Percentiles rank a stretch among this genome's conserved stretches.
Evolutionary conservation across 164 flowering plant genomes (phyloP).

Genomic region (Liriodendron chinense): DNA sequence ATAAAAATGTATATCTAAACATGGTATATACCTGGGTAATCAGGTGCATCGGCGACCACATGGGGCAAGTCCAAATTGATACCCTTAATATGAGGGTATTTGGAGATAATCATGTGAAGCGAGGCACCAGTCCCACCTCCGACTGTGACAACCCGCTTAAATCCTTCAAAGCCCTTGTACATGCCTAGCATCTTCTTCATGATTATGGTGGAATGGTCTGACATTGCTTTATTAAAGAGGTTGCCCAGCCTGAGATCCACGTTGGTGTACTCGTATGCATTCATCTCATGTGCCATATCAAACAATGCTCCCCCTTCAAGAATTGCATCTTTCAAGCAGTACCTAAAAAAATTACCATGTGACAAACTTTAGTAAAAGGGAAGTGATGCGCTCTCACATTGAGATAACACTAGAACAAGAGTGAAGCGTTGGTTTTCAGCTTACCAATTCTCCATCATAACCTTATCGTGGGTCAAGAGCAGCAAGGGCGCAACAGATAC

Average conservation of each 20-base stretch:
- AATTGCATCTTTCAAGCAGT: conserved; percentile 2
- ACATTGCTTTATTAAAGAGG: conserved; percentile 31
- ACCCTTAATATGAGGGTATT: conserved; percentile 26
- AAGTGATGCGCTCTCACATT: no score
- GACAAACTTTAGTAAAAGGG: no score
- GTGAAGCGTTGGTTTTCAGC: no score
- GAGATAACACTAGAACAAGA: no score
- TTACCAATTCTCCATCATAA: conserved; percentile 95
- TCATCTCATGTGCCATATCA: conserved; percentile 5
- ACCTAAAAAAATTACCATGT: neutral
- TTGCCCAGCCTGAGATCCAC: conserved; percentile 24
- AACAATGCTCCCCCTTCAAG: neutral
- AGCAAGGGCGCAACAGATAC: conserved; percentile 58
- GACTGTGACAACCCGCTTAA: conserved; percentile 26
- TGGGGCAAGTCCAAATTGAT: conserved; percentile 27
- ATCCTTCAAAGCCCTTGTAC: conserved; percentile 32
- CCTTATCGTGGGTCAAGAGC: conserved; percentile 86
- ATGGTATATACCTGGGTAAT: conserved; percentile 54
- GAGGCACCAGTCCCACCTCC: conserved; percentile 32
- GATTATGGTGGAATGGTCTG: conserved; percentile 14
- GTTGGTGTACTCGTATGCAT: conserved; percentile 19
- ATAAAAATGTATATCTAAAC: conserved; percentile 84
- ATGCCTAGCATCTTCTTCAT: conserved; percentile 22
- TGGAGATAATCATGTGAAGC: conserved; percentile 13
- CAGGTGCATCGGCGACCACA: conserved; percentile 8